Conservation (phyloP, 2,329 filamentous ascomycete species). For the Hyphodiscus sp. region DNA sequence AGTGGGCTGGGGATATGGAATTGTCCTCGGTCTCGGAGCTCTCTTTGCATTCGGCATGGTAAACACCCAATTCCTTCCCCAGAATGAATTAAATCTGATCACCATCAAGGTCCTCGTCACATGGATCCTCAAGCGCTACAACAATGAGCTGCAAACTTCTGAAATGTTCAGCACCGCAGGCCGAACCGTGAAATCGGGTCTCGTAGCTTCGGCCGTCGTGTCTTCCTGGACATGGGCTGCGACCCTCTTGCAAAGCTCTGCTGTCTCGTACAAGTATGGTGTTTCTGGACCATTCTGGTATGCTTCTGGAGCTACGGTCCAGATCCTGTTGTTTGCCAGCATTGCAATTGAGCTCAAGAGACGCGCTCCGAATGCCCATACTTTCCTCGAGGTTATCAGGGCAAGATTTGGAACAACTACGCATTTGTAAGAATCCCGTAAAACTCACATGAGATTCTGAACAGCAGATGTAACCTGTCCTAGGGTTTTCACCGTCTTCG, state of each 20-base stretch:
- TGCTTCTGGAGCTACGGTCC: conserved; percentile 68
- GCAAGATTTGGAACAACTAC: conserved; percentile 69
- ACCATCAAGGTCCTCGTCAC: conserved; percentile 28
- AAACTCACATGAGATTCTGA: not conserved
- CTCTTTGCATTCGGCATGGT: conserved; percentile 60
- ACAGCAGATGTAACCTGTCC: not conserved
- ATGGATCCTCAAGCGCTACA: conserved; percentile 43
- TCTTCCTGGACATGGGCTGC: conserved; percentile 93
- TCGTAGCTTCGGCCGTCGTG: conserved; percentile 85
- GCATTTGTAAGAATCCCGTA: conserved; percentile 38
- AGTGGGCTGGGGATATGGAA: conserved; percentile 53
- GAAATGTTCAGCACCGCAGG: conserved; percentile 92
- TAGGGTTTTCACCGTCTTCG: conserved; percentile 76
- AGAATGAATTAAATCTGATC: not conserved
- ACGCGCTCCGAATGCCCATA: conserved; percentile 80
- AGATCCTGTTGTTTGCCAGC: conserved; percentile 85
- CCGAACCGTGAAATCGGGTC: conserved; percentile 79
- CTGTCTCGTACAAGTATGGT: conserved; percentile 76
- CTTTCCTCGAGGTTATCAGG: conserved; percentile 74
- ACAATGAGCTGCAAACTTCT: conserved; percentile 77
- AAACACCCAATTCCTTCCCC: conserved; percentile 9
- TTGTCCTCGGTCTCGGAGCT: conserved; percentile 53
- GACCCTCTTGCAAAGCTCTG: conserved; percentile 70
- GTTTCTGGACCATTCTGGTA: conserved; percentile 63
- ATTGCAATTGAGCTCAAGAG: conserved; percentile 86